phyloP scores from a whole-genome alignment of 306 rosid species.

The cucumber (Cucumis sativus) region Cucumber_9930_V3 NC_026660.2:28316001-28316500 shows the following conservation, averaged over 20 bases:
- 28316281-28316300: background rate
- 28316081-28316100: constrained; percentile 7
- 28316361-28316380: no score
- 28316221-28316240: background rate
- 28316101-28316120: constrained; percentile 3
- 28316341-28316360: no score
- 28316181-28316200: background rate
- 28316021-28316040: background rate
- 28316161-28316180: background rate
- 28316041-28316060: background rate
- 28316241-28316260: background rate
- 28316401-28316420: no score
- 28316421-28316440: no score
- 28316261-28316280: background rate
- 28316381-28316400: no score
- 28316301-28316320: background rate
- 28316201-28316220: constrained; percentile 4
- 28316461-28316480: no score
- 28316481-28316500: no score
- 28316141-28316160: background rate
- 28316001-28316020: background rate
- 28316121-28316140: background rate
- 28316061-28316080: background rate
- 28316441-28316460: no score
- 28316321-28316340: background rate